Percentiles rank a stretch among this genome's conserved stretches.
phyloP scores from a whole-genome alignment of 768 basidiomycete genomes.

The Lactarius tabidus region DNA sequence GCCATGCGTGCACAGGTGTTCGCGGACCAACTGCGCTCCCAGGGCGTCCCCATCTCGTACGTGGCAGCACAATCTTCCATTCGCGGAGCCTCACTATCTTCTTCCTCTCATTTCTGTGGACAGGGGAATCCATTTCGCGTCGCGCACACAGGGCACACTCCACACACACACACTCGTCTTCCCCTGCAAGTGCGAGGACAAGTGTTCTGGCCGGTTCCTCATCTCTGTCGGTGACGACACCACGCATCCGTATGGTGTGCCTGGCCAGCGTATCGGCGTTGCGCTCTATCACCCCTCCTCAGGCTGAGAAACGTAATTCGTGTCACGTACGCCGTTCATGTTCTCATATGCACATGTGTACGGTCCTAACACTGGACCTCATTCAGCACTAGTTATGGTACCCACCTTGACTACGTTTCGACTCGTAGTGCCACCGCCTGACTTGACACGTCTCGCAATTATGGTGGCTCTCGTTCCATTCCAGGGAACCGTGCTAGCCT shows the following conservation, averaged over 20 bases:
- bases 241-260: conserved; percentile 10
- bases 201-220: background rate
- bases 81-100: background rate
- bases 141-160: background rate
- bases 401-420: too few species aligned
- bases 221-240: conserved; percentile 3
- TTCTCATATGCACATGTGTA: background rate
- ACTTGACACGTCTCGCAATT: background rate
- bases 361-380: background rate
- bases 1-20: background rate
- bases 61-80: background rate
- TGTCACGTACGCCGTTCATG: background rate
- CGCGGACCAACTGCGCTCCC: background rate
- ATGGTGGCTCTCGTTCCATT: background rate
- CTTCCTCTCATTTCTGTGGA: background rate
- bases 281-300: background rate
- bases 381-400: background rate
- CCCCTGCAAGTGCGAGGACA: background rate
- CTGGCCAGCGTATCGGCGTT: conserved; percentile 8
- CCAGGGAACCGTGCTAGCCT: background rate
- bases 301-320: background rate
- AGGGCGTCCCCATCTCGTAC: conserved; percentile 3
- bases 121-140: background rate
- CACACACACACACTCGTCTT: background rate
- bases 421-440: background rate